Base-by-base conservation (phyloP, 441 rosid genomes). In the Adansonia madagascariensis region DNA sequence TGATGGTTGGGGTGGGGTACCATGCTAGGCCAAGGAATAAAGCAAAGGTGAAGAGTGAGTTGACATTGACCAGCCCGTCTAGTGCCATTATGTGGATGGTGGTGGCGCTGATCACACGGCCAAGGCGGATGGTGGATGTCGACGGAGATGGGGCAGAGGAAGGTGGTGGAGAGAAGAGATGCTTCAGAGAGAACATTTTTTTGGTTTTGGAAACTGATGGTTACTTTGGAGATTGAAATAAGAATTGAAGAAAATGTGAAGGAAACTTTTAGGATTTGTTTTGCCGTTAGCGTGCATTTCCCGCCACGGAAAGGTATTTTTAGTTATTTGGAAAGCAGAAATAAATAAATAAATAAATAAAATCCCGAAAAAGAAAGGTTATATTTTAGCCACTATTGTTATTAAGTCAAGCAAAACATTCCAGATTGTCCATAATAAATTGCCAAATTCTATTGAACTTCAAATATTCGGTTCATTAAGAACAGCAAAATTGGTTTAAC, bases 41-140 rank as follows among this genome's bases (percentile, higher is more conserved):
- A 11, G 91, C 98, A 4, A 92, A 76, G 6, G 97, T 86, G 90
- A 94, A 94, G 67, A 94, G 88, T 39, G 97, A 92, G 74, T 92
- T 94, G 46, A 92, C 97, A 74, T 90, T 85, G 20, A 94, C 88
- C 53, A 94, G 86, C 14, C 93, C 94, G 68, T 93, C 97, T 11
- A 94, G 79, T 63, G 98, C 97, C 78, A 90, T 88, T 11, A 91
- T 82, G 76, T 92, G 96, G 81, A 92, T 59, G 56, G 81, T 85
- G 7, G 96, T 93, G 55, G 83, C 78, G 53, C 85, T 76, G 1
- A 75, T 62, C 55, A 76, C 71, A 49, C 76, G 80, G 24, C 73
- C 61, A 8, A 56, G 82, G 46, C 59, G 76, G 56, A 80, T 61
- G 63, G 50, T 20, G 73, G 84, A 52, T 70, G 80, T 83, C 35